phyloP scores from a whole-genome alignment of 129 eudicot genomes.

The Lactuca saligna region DNA sequence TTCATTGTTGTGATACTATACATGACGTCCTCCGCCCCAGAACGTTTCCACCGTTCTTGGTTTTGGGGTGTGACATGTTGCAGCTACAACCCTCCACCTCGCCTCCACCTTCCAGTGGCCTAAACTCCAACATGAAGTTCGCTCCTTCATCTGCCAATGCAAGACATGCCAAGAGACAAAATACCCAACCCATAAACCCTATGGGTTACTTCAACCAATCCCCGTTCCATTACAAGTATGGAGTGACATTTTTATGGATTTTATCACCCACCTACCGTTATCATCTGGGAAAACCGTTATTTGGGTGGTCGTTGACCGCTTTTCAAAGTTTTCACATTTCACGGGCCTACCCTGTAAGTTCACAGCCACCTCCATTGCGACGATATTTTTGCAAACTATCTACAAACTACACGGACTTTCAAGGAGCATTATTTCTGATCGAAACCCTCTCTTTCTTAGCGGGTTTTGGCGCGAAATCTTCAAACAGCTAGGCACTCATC shows the following conservation, averaged over 20 bases:
- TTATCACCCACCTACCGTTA: neutral
- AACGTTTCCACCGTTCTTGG: too few species aligned
- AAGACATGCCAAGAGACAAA: neutral
- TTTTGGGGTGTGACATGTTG: too few species aligned
- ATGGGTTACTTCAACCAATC: neutral
- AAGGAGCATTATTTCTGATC: neutral
- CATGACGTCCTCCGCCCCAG: too few species aligned
- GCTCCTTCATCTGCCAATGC: too few species aligned
- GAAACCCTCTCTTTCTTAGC: neutral
- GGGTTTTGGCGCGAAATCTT: neutral
- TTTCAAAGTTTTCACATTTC: neutral
- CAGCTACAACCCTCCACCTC: too few species aligned
- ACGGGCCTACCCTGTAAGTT: neutral
- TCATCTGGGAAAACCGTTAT: neutral
- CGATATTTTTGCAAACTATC: neutral
- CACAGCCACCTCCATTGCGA: neutral
- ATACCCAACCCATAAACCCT: neutral
- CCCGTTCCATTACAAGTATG: neutral
- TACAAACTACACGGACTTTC: slow-evolving; percentile 1
- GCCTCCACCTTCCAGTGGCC: too few species aligned
- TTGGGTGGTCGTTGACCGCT: neutral
- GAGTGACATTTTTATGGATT: neutral
- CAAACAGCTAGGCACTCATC: neutral
- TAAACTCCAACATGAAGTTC: too few species aligned
- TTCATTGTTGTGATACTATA: too few species aligned